Evolutionary conservation across 441 rosid genomes (phyloP).

Genomic region (Biscutella laevigata): DNA sequence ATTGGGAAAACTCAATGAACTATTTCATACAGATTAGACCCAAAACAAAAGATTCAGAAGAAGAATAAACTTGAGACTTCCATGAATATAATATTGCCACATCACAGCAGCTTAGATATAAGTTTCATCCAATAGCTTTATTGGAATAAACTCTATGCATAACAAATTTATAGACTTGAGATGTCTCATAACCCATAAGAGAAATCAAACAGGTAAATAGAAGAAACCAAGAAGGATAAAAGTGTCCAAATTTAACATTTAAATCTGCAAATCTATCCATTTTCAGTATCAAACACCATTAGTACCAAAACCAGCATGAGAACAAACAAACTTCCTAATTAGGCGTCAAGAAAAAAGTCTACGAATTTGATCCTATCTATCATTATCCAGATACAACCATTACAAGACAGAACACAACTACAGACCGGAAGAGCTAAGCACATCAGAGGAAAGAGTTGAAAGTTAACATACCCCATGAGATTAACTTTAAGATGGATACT

Average conservation of each 20-base stretch:
- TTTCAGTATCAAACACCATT: background rate
- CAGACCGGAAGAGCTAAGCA: background rate
- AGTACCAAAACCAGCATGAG: background rate
- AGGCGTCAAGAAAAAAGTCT: background rate
- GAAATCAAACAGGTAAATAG: conserved; percentile 6
- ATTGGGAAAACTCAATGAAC: background rate
- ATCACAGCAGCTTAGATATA: background rate
- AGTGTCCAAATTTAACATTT: background rate
- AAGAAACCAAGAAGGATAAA: background rate
- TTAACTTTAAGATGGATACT: conserved; percentile 89
- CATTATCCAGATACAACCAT: conserved; percentile 16
- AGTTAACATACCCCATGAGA: conserved; percentile 68
- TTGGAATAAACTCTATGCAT: background rate
- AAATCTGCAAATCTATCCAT: background rate
- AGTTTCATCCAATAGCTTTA: background rate
- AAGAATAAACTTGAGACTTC: background rate
- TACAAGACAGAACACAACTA: conserved; percentile 6
- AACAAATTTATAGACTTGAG: background rate
- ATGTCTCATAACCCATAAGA: background rate
- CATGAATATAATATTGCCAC: background rate
- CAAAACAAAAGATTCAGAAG: no score
- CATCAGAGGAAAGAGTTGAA: conserved; percentile 10
- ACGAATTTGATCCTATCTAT: conserved; percentile 4
- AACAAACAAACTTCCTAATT: background rate
- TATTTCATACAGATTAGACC: background rate